phyloP scores from a whole-genome alignment of 331 rosid genomes.

The Prunus yedoensis region DNA sequence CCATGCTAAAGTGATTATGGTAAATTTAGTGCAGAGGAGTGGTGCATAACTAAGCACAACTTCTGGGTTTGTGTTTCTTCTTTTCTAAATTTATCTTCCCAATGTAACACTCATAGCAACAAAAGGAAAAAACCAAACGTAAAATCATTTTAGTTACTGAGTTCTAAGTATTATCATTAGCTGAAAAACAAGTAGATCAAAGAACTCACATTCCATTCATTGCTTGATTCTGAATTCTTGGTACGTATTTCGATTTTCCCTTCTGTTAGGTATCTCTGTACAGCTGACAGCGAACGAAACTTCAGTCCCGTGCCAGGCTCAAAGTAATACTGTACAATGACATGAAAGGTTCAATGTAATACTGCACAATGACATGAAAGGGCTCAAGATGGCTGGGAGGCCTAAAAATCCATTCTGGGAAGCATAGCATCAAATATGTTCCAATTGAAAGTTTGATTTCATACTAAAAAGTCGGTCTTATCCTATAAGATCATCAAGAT shows the following conservation, averaged over 20 bases:
- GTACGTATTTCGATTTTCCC: conserved; percentile 19
- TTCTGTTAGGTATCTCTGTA: conserved; percentile 43
- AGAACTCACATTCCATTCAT: conserved; percentile 37
- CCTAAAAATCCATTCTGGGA: background rate
- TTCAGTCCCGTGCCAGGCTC: conserved; percentile 52
- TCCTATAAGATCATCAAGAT: background rate
- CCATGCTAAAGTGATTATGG: background rate
- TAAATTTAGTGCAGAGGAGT: background rate
- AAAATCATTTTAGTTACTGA: background rate
- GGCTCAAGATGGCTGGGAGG: background rate
- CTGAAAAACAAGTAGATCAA: background rate
- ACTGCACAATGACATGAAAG: conserved; percentile 38
- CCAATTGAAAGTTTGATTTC: background rate
- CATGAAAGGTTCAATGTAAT: no score
- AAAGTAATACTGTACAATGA: no score
- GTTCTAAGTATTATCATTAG: background rate
- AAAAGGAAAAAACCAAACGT: background rate
- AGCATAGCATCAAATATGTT: background rate
- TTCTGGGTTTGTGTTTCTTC: background rate
- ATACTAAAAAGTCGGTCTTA: background rate
- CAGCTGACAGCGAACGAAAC: conserved; percentile 61
- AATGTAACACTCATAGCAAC: background rate
- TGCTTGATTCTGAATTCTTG: conserved; percentile 17
- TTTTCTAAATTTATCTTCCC: background rate
- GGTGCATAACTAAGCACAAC: background rate